phyloP scores from a whole-genome alignment of 2,329 filamentous ascomycete species.

The Venturia pyrina region DNA sequence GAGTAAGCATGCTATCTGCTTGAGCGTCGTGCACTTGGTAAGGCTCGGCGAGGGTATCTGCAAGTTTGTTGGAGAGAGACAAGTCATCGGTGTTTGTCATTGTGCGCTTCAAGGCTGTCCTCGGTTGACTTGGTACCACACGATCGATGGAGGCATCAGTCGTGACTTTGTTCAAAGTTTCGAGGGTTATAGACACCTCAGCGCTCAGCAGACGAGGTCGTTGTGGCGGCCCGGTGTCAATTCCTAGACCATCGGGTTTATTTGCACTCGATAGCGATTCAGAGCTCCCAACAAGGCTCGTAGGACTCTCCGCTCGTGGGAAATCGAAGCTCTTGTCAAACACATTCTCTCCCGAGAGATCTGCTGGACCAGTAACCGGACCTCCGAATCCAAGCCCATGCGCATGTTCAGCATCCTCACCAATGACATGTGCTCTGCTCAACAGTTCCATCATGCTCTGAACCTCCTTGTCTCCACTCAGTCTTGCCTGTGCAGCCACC shows the following conservation, averaged over 20 bases:
- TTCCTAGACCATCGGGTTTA: background rate
- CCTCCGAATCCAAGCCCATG: conserved; percentile 42
- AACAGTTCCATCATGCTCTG: conserved; percentile 87
- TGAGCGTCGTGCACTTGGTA: conserved; percentile 49
- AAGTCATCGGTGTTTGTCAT: conserved; percentile 73
- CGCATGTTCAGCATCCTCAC: conserved; percentile 50
- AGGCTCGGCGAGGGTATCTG: conserved; percentile 77
- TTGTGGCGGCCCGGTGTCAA: no score
- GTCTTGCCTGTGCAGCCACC: conserved; percentile 71
- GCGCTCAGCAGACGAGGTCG: background rate
- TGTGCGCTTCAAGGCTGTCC: conserved; percentile 69
- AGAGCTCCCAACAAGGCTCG: conserved; percentile 20
- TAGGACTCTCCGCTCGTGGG: conserved; percentile 36
- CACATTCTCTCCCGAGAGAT: conserved; percentile 62
- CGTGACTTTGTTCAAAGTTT: conserved; percentile 22
- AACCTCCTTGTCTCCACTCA: conserved; percentile 73
- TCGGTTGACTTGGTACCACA: conserved; percentile 28
- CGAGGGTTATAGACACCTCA: conserved; percentile 5
- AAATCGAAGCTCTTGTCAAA: conserved; percentile 71
- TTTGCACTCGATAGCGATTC: conserved; percentile 5
- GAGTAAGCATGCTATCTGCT: conserved; percentile 18
- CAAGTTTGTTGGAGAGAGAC: conserved; percentile 68
- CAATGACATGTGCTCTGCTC: conserved; percentile 69
- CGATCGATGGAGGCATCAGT: conserved; percentile 28
- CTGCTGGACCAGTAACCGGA: conserved; percentile 71